Evolutionary conservation across 768 basidiomycete genomes (phyloP), one percentile per base, ranked within the genome.

Genomic region (Mycena rebaudengoi): DNA sequence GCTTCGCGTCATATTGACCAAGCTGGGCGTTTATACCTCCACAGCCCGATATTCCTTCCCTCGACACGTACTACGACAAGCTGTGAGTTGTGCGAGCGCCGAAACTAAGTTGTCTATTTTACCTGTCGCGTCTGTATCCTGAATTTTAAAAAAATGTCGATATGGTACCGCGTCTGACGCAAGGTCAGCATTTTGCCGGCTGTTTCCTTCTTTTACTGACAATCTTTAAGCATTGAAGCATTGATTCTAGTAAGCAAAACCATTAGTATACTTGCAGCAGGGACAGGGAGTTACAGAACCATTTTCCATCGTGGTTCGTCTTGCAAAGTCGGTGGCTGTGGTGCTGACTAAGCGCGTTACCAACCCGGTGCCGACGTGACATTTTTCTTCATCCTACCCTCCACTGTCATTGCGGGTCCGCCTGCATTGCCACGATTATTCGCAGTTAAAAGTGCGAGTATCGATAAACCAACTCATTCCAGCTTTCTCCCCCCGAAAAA

Each of bases 41-140:
- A 49, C 66, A 93, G 93, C 91, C 92, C 71, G 96, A 97, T 13
- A 91, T 96, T 57, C 96, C 95, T 44, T 46, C 91, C 57, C 86
- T 95, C 69, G 94, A 95, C 78, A 87, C 86, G 33, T 98, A 96
- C 84, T 96, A 96, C 83, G 96, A 97, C 87, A 97, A 96, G 85
- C 82, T 91, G 77, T 94, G 86, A 86, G 21, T 23, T 20, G 49
- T n/a, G 21, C 45, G 25, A 7, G n/a, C 13, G 37, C 16, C 25
- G 23, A 53, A 53, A 37, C 11, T 68, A 65, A 62, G 43, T 60
- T 57, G 40, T 52, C 28, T 39, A 41, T 58, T 30, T 33, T 50
- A 29, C 40, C 13, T 18, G 48, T 64, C 49, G 48, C 57, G 26
- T 37, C 26, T 25, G 8, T 57, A 49, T 64, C n/a, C n/a, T n/a